phyloP scores from a whole-genome alignment of 176 grass and related monocot species.

The Lolium perenne region DNA sequence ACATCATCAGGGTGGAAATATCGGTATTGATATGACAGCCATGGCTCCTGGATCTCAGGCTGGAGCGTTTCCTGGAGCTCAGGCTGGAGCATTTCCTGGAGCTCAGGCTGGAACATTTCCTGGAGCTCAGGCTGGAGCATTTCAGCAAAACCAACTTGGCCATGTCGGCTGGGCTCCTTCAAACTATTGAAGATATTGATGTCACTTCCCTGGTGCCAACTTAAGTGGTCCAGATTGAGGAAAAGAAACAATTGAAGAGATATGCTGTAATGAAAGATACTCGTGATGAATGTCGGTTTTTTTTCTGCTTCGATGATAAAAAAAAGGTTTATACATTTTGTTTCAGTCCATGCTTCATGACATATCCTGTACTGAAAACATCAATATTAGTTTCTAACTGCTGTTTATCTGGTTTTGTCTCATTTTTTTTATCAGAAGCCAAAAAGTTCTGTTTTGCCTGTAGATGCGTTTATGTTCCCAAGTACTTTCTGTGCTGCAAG shows the following conservation, averaged over 20 bases:
- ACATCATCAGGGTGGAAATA: slow-evolving; percentile 60
- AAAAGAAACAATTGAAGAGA: not conserved
- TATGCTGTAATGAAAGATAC: slow-evolving; percentile 40
- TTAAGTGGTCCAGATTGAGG: slow-evolving; percentile 8
- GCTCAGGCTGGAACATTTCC: slow-evolving; percentile 58
- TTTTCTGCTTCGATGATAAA: slow-evolving; percentile 31
- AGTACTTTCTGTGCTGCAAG: not conserved
- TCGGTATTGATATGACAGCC: slow-evolving; percentile 56
- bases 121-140: slow-evolving; percentile 63
- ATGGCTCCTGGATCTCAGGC: slow-evolving; percentile 61
- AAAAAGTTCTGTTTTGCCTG: not conserved
- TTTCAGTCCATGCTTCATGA: slow-evolving; percentile 17
- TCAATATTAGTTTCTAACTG: slow-evolving; percentile 11
- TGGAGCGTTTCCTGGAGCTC: slow-evolving; percentile 57
- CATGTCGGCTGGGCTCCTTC: slow-evolving; percentile 53
- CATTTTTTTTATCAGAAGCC: not conserved
- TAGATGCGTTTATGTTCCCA: not conserved
- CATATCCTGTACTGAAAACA: not conserved
- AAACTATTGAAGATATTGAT: slow-evolving; percentile 52
- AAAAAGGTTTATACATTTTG: slow-evolving; percentile 18
- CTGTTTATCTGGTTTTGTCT: not conserved
- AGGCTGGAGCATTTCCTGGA: slow-evolving; percentile 58
- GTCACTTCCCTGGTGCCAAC: slow-evolving; percentile 6
- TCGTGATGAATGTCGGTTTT: slow-evolving; percentile 4
- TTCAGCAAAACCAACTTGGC: slow-evolving; percentile 64